phyloP scores from a whole-genome alignment of 768 basidiomycete species.

The Amanita subjunquillea region DNA sequence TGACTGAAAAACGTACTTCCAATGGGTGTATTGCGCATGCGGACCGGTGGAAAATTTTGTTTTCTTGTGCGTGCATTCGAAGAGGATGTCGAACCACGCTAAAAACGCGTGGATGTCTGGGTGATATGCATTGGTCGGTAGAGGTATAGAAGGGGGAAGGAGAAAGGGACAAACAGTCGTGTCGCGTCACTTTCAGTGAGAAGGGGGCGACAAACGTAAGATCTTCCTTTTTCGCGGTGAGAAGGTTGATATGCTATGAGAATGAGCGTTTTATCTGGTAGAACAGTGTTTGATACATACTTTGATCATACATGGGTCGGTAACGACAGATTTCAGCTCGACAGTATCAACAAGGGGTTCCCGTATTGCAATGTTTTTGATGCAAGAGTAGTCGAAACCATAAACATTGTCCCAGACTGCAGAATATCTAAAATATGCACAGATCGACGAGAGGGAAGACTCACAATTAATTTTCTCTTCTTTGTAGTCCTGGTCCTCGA shows the following conservation, averaged over 20 bases:
- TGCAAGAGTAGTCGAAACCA: conserved; percentile 98
- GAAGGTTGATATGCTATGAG: conserved; percentile 74
- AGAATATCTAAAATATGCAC: not conserved
- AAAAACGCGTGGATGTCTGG: conserved; percentile 95
- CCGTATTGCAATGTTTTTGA: conserved; percentile 94
- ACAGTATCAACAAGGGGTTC: conserved; percentile 99
- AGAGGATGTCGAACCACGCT: conserved; percentile 97
- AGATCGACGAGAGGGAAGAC: conserved; percentile 14
- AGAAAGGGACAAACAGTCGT: conserved; percentile 65
- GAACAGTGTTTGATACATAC: conserved; percentile 24
- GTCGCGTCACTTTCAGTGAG: conserved; percentile 69
- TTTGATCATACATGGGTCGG: conserved; percentile 86
- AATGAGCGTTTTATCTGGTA: not conserved
- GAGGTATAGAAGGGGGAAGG: not conserved
- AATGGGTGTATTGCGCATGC: conserved; percentile 92
- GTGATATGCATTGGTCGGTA: not conserved
- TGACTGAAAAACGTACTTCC: conserved; percentile 60
- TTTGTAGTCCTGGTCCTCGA: conserved; percentile 99
- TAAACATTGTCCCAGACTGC: conserved; percentile 99
- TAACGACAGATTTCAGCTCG: conserved; percentile 90
- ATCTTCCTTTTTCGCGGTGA: conserved; percentile 92
- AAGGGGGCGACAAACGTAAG: conserved; percentile 80
- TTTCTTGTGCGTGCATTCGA: conserved; percentile 93
- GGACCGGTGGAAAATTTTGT: conserved; percentile 96
- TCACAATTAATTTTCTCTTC: conserved; percentile 99